These are phyloP conservation scores for Thelonectria olida DNA, from an alignment of 2,329 filamentous ascomycete species.

Conservation along the genomic window DNA sequence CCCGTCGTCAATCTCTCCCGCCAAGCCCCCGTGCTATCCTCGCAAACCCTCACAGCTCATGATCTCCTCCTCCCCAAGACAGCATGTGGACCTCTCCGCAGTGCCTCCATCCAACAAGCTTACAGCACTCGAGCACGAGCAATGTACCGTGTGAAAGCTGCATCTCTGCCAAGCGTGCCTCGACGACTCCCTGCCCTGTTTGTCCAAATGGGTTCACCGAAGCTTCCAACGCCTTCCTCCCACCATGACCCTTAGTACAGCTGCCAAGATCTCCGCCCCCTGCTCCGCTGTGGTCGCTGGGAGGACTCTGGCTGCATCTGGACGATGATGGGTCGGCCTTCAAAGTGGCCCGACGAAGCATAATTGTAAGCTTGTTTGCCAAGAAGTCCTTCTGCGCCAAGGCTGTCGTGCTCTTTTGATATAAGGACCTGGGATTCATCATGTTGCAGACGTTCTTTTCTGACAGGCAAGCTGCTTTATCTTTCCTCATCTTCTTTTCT, in stretches of 20 bases:
- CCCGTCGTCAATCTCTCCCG: not conserved
- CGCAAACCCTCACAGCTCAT: not conserved
- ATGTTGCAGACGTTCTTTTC: slow-evolving; percentile 3
- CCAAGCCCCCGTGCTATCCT: not conserved
- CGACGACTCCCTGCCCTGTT: slow-evolving; percentile 10
- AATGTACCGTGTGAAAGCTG: not conserved
- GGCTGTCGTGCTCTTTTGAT: slow-evolving; percentile 19
- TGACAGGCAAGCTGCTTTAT: slow-evolving; percentile 12
- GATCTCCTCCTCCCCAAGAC: not conserved
- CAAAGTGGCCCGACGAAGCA: slow-evolving; percentile 30
- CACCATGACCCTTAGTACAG: not conserved
- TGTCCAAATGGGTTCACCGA: slow-evolving; percentile 31
- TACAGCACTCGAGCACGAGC: slow-evolving; percentile 14
- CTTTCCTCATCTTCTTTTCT: slow-evolving; percentile 18
- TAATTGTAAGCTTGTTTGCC: slow-evolving; percentile 42
- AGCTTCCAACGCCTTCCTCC: not conserved
- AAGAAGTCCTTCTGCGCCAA: slow-evolving; percentile 27
- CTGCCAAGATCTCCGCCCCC: slow-evolving; percentile 6
- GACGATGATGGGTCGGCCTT: not conserved
- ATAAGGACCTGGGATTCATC: slow-evolving; percentile 29
- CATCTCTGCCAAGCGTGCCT: slow-evolving; percentile 22
- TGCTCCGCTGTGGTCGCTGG: not conserved
- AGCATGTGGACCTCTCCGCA: not conserved
- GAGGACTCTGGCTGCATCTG: not conserved
- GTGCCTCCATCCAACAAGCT: slow-evolving; percentile 13